Percentiles rank a stretch among this genome's conserved stretches.
phyloP scores from a whole-genome alignment of 1,139 yeast species.

The Saccharomyces hybrid region DNA sequence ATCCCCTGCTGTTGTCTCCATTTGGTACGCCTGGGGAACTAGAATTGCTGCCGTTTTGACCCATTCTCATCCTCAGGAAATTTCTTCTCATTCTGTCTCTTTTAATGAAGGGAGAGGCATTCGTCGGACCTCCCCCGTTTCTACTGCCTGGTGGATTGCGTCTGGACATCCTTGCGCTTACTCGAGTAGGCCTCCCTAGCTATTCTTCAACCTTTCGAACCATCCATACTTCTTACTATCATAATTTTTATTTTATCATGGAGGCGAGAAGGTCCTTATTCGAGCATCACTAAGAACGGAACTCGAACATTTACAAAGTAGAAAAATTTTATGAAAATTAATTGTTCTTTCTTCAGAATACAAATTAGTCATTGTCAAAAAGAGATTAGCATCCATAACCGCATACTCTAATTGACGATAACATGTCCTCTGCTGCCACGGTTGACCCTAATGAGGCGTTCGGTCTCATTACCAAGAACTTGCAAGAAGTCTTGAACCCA shows the following conservation, averaged over 20 bases:
- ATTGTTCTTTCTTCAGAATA: background rate
- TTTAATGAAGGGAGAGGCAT: conserved; percentile 33
- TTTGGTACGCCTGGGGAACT: background rate
- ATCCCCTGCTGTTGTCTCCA: conserved; percentile 11
- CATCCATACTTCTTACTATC: background rate
- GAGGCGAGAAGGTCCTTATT: background rate
- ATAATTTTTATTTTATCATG: background rate
- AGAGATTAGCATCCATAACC: background rate
- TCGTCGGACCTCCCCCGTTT: conserved; percentile 13
- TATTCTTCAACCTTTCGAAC: background rate
- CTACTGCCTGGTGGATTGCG: conserved; percentile 8
- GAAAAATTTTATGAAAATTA: background rate
- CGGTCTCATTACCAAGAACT: conserved; percentile 70
- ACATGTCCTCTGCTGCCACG: conserved; percentile 6
- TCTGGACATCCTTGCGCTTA: background rate
- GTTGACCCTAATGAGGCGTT: conserved; percentile 56
- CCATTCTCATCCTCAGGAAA: conserved; percentile 26
- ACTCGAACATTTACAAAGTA: background rate
- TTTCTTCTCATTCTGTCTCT: conserved; percentile 32
- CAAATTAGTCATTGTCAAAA: background rate
- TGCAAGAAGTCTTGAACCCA: conserved; percentile 86
- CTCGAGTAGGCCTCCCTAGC: background rate
- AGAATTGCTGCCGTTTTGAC: background rate
- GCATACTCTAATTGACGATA: background rate
- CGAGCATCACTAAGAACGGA: background rate